Conservation (phyloP, 129 eudicot genomes). For the Cynara cardunculus region DNA sequence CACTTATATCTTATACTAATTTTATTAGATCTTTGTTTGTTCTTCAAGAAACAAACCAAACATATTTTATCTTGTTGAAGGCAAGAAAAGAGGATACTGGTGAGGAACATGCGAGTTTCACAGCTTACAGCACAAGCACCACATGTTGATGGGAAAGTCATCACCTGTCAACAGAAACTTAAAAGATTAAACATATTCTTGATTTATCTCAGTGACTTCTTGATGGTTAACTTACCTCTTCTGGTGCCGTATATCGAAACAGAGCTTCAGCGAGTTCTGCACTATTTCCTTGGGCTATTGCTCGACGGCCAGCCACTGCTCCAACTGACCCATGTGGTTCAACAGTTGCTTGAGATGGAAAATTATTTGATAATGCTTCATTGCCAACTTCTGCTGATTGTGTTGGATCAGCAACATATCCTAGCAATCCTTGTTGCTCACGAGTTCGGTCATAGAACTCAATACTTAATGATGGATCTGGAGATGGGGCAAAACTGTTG, state of each 20-base stretch:
- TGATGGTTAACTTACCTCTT: conserved; percentile 38
- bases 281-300: conserved; percentile 65
- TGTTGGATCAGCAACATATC: conserved; percentile 44
- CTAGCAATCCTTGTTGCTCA: conserved; percentile 57
- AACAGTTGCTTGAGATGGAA: conserved; percentile 6
- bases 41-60: neutral
- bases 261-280: conserved; percentile 60
- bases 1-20: neutral
- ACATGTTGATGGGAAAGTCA: conserved; percentile 71
- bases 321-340: conserved; percentile 83
- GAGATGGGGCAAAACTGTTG: conserved; percentile 63
- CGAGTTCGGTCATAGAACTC: conserved; percentile 59
- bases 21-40: neutral
- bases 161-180: conserved; percentile 43
- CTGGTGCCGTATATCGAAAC: conserved; percentile 73
- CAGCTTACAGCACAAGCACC: conserved; percentile 68
- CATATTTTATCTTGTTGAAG: neutral
- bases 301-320: conserved; percentile 64
- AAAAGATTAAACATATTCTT: neutral
- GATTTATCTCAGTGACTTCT: neutral
- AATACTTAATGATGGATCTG: conserved; percentile 57
- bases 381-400: conserved; percentile 25
- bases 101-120: conserved; percentile 68
- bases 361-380: conserved; percentile 1
- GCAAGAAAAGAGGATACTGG: conserved; percentile 59